Percentiles rank a stretch among this genome's conserved stretches.
Conservation (phyloP, 192 early-diverging fungal species). For the Radiomyces spectabilis region DNA sequence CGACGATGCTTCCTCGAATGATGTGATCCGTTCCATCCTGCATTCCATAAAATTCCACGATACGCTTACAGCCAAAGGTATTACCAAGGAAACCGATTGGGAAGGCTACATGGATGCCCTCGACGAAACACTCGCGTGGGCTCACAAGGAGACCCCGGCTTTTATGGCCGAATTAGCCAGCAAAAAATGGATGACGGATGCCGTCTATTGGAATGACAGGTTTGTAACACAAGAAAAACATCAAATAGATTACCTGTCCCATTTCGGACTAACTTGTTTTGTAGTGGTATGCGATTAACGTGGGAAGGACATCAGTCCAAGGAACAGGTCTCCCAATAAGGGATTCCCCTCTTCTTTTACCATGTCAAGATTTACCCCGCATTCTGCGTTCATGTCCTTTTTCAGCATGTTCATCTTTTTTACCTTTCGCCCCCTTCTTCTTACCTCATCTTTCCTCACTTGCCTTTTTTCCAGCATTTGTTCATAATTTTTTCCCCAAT, state of each 20-base stretch:
- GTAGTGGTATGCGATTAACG: neutral
- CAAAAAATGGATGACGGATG: slow-evolving; percentile 50
- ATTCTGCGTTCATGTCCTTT: too few relatives aligned
- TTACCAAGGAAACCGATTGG: slow-evolving; percentile 16
- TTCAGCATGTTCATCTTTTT: too few relatives aligned
- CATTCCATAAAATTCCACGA: slow-evolving; percentile 43
- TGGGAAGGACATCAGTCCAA: neutral
- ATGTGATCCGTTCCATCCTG: slow-evolving; percentile 53
- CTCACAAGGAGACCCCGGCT: slow-evolving; percentile 31
- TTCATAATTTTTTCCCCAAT: too few relatives aligned
- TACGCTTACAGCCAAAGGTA: neutral
- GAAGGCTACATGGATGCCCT: slow-evolving; percentile 18
- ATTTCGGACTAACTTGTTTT: too few relatives aligned
- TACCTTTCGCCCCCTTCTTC: too few relatives aligned
- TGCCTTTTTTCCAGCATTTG: too few relatives aligned
- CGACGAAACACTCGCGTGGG: slow-evolving; percentile 38
- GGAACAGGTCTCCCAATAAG: too few relatives aligned
- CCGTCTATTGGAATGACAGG: slow-evolving; percentile 50
- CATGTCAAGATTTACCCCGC: too few relatives aligned
- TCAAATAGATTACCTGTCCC: too few relatives aligned
- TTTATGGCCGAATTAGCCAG: slow-evolving; percentile 44
- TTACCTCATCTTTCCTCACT: too few relatives aligned
- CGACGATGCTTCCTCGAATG: slow-evolving; percentile 39
- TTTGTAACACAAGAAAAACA: slow-evolving; percentile 4
- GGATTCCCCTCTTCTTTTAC: too few relatives aligned